Evolutionary conservation across 1,139 yeast species (phyloP).

Genomic region (Scheffersomyces parashehatae): DNA sequence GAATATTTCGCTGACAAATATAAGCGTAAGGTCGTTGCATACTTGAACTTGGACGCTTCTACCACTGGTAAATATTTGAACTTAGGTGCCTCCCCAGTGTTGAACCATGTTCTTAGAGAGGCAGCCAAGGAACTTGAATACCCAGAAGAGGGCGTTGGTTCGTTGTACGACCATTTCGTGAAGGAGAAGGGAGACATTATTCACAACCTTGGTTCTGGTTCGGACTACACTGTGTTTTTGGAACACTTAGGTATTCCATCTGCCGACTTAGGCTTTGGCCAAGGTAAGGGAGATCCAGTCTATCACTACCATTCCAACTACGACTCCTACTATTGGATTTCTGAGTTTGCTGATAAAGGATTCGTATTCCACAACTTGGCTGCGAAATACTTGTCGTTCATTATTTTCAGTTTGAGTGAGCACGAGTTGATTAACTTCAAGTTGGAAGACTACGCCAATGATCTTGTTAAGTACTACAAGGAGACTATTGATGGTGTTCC

Average conservation of each 20-base stretch:
- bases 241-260: constrained; percentile 51
- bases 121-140: constrained; percentile 40
- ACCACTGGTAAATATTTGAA: constrained; percentile 35
- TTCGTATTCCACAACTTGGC: constrained; percentile 55
- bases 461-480: constrained; percentile 31
- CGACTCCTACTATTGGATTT: constrained; percentile 60
- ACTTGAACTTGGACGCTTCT: constrained; percentile 44
- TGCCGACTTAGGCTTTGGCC: constrained; percentile 37
- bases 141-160: constrained; percentile 44
- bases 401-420: constrained; percentile 54
- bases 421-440: constrained; percentile 49
- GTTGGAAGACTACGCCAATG: constrained; percentile 36
- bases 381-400: constrained; percentile 60
- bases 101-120: constrained; percentile 32
- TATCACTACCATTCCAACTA: constrained; percentile 61
- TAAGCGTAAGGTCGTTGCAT: constrained; percentile 43
- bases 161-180: constrained; percentile 63
- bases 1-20: constrained; percentile 39
- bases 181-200: constrained; percentile 35
- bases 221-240: constrained; percentile 48
- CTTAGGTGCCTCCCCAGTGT: constrained; percentile 41
- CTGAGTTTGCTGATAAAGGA: constrained; percentile 54
- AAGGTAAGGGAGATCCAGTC: constrained; percentile 41
- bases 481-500: constrained; percentile 33
- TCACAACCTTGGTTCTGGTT: constrained; percentile 43